A percentile compares a stretch with the other conserved stretches of the same genome.
Evolutionary conservation across 2,329 filamentous ascomycete species (phyloP).

Genomic region (Fusarium incarnatum): DNA sequence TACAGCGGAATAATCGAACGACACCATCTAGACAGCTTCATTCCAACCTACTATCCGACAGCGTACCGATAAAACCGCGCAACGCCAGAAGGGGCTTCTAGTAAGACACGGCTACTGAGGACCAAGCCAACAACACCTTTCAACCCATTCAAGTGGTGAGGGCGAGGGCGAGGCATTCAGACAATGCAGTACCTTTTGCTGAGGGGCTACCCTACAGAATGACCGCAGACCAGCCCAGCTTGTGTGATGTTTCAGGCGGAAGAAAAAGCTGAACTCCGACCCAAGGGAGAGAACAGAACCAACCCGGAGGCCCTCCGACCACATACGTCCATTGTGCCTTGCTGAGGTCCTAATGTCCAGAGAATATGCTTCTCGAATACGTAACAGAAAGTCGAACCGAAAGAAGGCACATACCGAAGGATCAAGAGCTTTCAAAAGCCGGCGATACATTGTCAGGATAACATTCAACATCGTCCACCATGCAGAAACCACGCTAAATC

Average conservation of each 20-base stretch:
- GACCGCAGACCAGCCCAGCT: background rate
- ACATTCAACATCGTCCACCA: background rate
- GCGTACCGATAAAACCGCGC: background rate
- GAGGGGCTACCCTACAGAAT: slow-evolving; percentile 19
- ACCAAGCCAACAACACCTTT: background rate
- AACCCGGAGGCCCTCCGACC: background rate
- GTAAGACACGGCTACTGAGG: slow-evolving; percentile 13
- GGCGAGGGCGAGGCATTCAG: slow-evolving; percentile 3
- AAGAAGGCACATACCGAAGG: background rate
- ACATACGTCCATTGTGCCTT: background rate
- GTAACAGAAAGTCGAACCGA: background rate
- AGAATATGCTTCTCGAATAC: background rate
- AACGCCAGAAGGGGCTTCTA: slow-evolving; percentile 1
- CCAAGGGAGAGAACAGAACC: slow-evolving; percentile 7
- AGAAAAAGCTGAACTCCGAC: background rate
- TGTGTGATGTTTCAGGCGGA: slow-evolving; percentile 15
- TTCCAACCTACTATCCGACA: slow-evolving; percentile 13
- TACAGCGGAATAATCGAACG: background rate
- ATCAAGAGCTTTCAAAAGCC: background rate
- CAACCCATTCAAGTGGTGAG: background rate
- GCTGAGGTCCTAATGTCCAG: background rate
- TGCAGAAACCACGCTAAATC: background rate
- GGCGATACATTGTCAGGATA: background rate
- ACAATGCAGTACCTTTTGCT: slow-evolving; percentile 7
- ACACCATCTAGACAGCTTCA: background rate